Base-by-base conservation (phyloP, 2,329 filamentous ascomycete species). In the Microsporum audouinii region DNA sequence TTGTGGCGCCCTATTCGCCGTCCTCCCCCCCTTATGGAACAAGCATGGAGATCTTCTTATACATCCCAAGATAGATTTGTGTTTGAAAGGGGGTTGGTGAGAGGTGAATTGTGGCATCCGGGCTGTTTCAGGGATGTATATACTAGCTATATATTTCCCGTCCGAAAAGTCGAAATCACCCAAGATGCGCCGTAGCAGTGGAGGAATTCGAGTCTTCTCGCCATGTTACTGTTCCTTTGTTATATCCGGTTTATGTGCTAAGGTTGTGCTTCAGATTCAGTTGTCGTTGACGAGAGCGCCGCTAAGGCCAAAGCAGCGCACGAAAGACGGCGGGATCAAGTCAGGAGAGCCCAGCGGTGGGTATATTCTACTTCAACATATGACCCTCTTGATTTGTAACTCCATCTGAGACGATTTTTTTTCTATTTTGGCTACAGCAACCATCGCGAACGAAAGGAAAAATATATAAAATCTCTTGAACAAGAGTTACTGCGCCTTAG, bases 361-460 rank as follows among this genome's bases (percentile, higher is more conserved):
- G 62, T 61, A 45, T 41, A 17, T 59, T 27, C n/a, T 58, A 23
- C 27, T 49, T 56, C 10, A 5, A 43, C 29, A 59, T 33, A 38
- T 7, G 31, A 31, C 14, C 31, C 34, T 45, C 41, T 29, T 36
- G 29, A 23, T 49, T 41, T 36, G 38, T 36, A 43, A 29, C 23
- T 5, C 45, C 45, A 51, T 51, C 45, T 51, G 47, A 62, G 23
- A 31, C 45, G 7, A 10, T 43, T 43, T 57, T 17, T 51, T 10
- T 43, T 6, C n/a, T n/a, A 5, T n/a, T 43, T 23, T n/a, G 14
- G 10, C 38, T 49, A 56, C 57, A 71, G 69, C 38, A 69, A 68
- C 27, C 69, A 71, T 62, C 69, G 69, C 57, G 68, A 69, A 59
- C 64, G 69, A 47, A 71, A 68, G 64, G 69, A 70, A 55, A 67